Evolutionary conservation across 257 asterid genomes (phyloP), one percentile per base, ranked within the genome.

Genomic region (Ophiorrhiza pumila): DNA sequence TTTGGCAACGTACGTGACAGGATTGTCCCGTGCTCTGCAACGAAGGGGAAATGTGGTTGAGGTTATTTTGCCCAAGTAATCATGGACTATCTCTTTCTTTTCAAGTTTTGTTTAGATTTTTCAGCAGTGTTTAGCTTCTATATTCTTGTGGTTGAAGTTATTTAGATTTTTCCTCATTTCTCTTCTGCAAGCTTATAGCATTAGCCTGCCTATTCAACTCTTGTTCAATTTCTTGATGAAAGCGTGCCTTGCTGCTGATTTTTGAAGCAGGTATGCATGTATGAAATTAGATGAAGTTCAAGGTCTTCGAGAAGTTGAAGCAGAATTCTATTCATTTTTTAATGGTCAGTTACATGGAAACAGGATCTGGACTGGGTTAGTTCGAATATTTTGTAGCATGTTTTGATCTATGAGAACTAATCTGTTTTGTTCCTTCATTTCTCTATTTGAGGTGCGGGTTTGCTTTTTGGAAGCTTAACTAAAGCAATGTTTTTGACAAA

Each of bases 331-430:
- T 79, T 91, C 97, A 37, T 91, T 77, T 85, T 91, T 89, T 76
- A 79, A 89, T 67, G 93, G 91, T 71, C 90, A 88, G 72, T 71
- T 86, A 82, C 93, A 81, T 72, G 85, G 66, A 59, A 91, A 91
- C 89, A 89, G 78, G 78, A 84, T 89, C 71, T 91, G 95, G 97
- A 91, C 91, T 73, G 97, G 97, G 97, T 91, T 79, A 83, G 96
- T 84, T 61, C 46, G 79, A 34, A 18, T 63, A 32, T 72, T n/a
- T 46, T 61, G 23, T n/a, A 34, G 63, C 62, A 32, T 61, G 41
- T 45, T 42, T 22, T 5, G 49, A 31, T 68, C 22, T 65, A 27
- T 65, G 9, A 8, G 22, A 57, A 42, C 34, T 71, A 3, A 1
- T 17, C 6, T 15, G 35, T 25, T 71, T 41, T 56, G 55, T 55